Percentiles rank a stretch among this genome's conserved stretches.
Evolutionary conservation across 441 rosid genomes (phyloP).

Genomic region (Jatropha multifida): DNA sequence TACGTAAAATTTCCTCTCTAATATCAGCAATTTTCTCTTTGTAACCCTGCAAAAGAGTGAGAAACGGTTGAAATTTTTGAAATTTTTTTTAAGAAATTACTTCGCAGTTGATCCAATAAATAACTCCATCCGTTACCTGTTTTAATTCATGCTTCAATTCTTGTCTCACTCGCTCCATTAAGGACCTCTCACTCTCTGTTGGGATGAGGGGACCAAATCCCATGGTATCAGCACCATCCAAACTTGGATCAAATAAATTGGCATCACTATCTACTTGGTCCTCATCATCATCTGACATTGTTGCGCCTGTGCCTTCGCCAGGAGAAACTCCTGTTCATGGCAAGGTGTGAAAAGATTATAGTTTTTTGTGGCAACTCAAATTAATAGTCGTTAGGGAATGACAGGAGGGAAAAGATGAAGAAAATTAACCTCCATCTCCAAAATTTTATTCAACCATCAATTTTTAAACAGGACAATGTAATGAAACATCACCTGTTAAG

Average conservation of each 20-base stretch:
- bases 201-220: constrained; percentile 97
- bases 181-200: constrained; percentile 89
- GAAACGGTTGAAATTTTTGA: not conserved
- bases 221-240: constrained; percentile 68
- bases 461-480: not conserved
- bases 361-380: not conserved
- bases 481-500: constrained; percentile 62
- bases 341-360: not conserved
- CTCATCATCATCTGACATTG: constrained; percentile 99
- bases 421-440: not conserved
- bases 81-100: not conserved
- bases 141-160: constrained; percentile 96
- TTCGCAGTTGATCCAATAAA: not conserved
- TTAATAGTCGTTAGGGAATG: not conserved
- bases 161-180: constrained; percentile 97
- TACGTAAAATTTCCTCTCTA: constrained; percentile 95
- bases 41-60: constrained; percentile 58
- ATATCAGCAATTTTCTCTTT: constrained; percentile 93
- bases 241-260: constrained; percentile 74
- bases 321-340: constrained; percentile 81
- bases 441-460: not conserved
- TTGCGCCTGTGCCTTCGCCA: constrained; percentile 93
- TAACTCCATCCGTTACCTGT: constrained; percentile 46
- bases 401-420: not conserved
- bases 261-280: constrained; percentile 91